Evolutionary conservation across 2,329 filamentous ascomycete genomes (phyloP).

Genomic region (Penicillium sp.): DNA sequence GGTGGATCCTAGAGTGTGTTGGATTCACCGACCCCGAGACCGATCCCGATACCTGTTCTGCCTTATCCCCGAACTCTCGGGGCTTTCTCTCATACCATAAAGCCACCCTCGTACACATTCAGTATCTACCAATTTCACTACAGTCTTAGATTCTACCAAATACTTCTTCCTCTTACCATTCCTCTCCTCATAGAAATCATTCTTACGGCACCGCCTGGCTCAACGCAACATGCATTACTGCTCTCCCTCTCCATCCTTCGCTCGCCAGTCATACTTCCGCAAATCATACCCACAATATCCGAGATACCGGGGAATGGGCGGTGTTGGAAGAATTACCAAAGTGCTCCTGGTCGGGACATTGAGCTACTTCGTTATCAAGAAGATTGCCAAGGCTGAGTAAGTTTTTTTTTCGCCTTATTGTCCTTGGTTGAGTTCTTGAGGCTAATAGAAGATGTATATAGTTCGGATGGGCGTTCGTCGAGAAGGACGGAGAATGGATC

Average conservation of each 20-base stretch:
- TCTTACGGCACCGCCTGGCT: neutral
- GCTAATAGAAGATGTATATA: neutral
- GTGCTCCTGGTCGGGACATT: neutral
- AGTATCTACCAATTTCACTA: neutral
- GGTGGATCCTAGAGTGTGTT: neutral
- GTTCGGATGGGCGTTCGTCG: neutral
- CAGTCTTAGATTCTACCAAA: neutral
- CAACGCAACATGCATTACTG: neutral
- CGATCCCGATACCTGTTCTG: neutral
- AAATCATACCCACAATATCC: neutral
- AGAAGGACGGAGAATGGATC: neutral
- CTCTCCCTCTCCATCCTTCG: neutral
- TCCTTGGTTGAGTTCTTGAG: neutral
- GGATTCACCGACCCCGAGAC: neutral
- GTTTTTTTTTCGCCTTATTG: neutral
- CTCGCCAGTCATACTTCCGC: conserved; percentile 1
- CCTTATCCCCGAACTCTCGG: conserved; percentile 4
- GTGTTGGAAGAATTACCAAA: neutral
- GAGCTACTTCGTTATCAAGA: neutral
- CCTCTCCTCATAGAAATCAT: neutral
- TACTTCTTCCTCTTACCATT: neutral
- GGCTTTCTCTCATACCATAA: neutral
- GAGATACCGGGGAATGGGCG: conserved; percentile 1
- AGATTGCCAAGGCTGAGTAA: neutral
- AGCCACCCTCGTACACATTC: neutral